Evolutionary conservation across 2,329 filamentous ascomycete genomes (phyloP).

Genomic region (Sclerotinia subarctica): DNA sequence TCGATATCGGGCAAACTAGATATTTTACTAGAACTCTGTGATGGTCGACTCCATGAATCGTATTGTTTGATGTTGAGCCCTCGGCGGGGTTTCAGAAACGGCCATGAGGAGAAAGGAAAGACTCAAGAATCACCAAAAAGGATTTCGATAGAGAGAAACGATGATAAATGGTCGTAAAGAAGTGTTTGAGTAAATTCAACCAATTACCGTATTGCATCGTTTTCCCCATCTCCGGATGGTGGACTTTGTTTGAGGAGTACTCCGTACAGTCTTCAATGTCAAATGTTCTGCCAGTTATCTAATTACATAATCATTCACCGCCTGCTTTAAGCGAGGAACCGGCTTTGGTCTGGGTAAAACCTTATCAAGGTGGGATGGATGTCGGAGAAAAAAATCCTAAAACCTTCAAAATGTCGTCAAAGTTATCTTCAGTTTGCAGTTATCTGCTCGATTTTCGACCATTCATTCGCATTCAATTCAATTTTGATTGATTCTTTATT

Average conservation of each 20-base stretch:
- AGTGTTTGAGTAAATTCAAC: too few species aligned
- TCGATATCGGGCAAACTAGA: too few species aligned
- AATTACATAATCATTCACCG: neutral
- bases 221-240: neutral
- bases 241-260: too few species aligned
- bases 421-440: slow-evolving; percentile 8
- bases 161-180: neutral
- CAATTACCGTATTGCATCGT: neutral
- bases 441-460: neutral
- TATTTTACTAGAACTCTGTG: too few species aligned
- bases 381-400: slow-evolving; percentile 16
- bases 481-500: neutral
- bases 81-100: too few species aligned
- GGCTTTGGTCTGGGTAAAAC: neutral
- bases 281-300: neutral
- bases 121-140: too few species aligned
- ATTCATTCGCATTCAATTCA: neutral
- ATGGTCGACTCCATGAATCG: neutral
- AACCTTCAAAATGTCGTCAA: slow-evolving; percentile 20
- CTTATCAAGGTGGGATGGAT: slow-evolving; percentile 14
- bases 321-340: neutral
- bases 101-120: too few species aligned
- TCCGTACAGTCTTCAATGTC: too few species aligned
- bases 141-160: neutral
- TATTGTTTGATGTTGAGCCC: neutral